A percentile compares a stretch with the other conserved stretches of the same genome.
phyloP scores from a whole-genome alignment of 306 rosid species.

The Cercis canadensis region DNA sequence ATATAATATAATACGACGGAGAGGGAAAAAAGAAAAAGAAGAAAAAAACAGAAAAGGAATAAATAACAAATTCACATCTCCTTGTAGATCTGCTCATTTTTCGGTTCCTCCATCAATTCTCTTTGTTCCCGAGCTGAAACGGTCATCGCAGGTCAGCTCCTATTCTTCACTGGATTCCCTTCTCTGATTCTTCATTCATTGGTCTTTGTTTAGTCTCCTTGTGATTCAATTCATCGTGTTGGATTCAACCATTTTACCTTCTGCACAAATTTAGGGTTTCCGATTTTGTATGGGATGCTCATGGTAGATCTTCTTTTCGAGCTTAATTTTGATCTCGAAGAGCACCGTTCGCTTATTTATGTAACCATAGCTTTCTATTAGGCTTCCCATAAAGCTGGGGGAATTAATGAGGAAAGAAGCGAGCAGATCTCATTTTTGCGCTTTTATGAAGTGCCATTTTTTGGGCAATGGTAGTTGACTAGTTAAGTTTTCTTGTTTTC shows the following conservation, averaged over 20 bases:
- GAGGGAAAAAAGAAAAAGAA: neutral
- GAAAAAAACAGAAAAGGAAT: neutral
- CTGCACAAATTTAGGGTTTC: constrained; percentile 32
- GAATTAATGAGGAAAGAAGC: neutral
- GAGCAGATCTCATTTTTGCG: neutral
- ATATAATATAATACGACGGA: neutral
- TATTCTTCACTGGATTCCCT: constrained; percentile 11
- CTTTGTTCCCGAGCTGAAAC: constrained; percentile 45
- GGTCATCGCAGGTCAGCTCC: constrained; percentile 66
- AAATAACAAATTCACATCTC: constrained; percentile 36
- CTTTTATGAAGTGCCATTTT: neutral
- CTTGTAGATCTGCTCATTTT: constrained; percentile 63
- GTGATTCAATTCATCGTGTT: neutral
- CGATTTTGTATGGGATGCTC: neutral
- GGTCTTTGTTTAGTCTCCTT: neutral
- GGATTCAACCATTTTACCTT: neutral
- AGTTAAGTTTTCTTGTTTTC: neutral
- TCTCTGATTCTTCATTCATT: neutral
- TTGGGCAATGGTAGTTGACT: neutral
- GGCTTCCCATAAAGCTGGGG: neutral
- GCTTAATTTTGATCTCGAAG: neutral
- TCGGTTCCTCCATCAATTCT: constrained; percentile 47
- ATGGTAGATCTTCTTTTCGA: constrained; percentile 17
- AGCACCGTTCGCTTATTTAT: neutral
- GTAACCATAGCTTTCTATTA: neutral